Evolutionary conservation across 176 grass and related monocot genomes (phyloP).

Genomic region (Triticum monococcum): DNA sequence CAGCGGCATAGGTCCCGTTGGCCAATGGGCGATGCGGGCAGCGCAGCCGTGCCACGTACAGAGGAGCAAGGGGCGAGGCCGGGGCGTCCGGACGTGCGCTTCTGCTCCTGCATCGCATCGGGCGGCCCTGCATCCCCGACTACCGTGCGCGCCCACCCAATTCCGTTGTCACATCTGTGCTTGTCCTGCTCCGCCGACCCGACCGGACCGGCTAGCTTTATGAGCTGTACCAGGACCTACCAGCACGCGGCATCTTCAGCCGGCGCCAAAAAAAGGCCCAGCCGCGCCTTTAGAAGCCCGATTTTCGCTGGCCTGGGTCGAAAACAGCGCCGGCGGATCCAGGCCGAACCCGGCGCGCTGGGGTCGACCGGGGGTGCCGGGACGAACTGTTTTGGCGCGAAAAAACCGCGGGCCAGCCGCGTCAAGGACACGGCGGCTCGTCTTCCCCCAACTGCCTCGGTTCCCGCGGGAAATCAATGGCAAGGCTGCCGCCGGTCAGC

Average conservation of each 20-base stretch:
- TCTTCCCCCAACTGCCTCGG: too few species aligned
- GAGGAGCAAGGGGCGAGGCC: neutral
- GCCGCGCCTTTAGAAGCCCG: rapidly evolving
- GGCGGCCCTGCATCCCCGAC: neutral
- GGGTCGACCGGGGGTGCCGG: too few species aligned
- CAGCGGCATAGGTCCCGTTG: neutral
- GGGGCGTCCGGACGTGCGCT: neutral
- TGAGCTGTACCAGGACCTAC: neutral
- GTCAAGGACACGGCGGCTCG: too few species aligned
- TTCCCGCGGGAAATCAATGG: too few species aligned
- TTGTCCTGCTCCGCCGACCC: neutral
- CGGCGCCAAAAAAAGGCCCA: too few species aligned
- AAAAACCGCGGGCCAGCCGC: too few species aligned
- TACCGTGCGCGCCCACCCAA: neutral
- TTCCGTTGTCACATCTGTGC: neutral
- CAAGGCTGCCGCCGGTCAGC: too few species aligned
- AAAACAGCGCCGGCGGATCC: too few species aligned
- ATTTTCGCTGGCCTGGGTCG: too few species aligned
- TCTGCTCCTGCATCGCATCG: neutral
- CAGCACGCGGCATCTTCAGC: neutral
- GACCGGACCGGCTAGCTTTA: neutral
- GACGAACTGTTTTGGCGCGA: too few species aligned
- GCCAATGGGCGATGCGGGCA: constrained; percentile 8
- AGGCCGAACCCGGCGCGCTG: too few species aligned
- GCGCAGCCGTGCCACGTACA: neutral